Conservation (phyloP, 1,284 basidiomycete species). For the Microbotryum saponariae region DNA sequence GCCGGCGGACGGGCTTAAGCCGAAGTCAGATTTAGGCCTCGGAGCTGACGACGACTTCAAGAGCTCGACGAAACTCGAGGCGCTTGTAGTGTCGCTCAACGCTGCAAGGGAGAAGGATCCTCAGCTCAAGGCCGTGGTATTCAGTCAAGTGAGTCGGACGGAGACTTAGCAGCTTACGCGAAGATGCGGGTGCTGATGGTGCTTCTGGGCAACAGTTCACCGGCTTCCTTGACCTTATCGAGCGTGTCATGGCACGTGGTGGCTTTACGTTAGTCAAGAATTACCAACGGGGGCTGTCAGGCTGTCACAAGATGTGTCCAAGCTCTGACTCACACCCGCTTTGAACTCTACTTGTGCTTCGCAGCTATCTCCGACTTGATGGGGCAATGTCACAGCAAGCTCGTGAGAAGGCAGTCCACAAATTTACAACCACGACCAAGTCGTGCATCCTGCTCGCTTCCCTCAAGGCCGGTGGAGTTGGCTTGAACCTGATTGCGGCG, state of each 20-base stretch:
- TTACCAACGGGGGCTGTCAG: not conserved
- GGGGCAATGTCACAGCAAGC: conserved; percentile 84
- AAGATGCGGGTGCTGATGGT: not conserved
- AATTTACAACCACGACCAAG: conserved; percentile 66
- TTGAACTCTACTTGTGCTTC: not conserved
- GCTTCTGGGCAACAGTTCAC: conserved; percentile 42
- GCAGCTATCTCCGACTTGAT: conserved; percentile 62
- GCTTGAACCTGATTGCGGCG: conserved; percentile 41
- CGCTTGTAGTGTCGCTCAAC: conserved; percentile 18
- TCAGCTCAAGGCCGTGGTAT: conserved; percentile 73
- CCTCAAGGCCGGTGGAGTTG: conserved; percentile 83
- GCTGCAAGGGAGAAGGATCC: conserved; percentile 49
- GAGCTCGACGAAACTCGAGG: conserved; percentile 40
- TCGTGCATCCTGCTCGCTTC: conserved; percentile 83
- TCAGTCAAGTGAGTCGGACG: conserved; percentile 54
- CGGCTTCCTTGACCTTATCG: conserved; percentile 39
- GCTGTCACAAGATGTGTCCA: not conserved
- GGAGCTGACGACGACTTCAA: conserved; percentile 31
- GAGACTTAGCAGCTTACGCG: not conserved
- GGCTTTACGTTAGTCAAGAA: conserved; percentile 15
- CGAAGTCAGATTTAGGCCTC: not conserved
- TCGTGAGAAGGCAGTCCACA: conserved; percentile 63
- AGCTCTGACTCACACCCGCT: not conserved
- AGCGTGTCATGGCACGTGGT: conserved; percentile 27
- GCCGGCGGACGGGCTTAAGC: not conserved